Percentiles rank a stretch among this genome's conserved stretches.
Evolutionary conservation across 2,329 filamentous ascomycete species (phyloP).

Genomic region (Aspergillus ruber): DNA sequence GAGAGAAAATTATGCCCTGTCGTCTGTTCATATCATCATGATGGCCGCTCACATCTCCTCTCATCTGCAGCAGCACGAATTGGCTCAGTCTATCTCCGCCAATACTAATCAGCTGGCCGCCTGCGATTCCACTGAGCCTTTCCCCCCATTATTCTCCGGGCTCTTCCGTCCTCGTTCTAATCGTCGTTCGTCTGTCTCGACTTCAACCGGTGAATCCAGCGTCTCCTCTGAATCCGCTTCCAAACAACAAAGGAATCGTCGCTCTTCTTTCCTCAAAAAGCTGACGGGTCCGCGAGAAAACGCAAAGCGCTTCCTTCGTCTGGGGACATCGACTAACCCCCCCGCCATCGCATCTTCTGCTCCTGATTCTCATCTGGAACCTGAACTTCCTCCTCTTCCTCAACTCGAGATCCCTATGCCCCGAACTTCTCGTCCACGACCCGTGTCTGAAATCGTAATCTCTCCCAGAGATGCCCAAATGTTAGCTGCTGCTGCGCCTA

Average conservation of each 20-base stretch:
- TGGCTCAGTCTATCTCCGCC: constrained; percentile 18
- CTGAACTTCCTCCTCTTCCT: constrained; percentile 13
- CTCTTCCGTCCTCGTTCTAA: constrained; percentile 20
- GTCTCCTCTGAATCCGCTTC: constrained; percentile 3
- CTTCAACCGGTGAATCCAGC: constrained; percentile 5
- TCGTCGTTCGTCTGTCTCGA: constrained; percentile 14
- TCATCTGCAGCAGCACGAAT: constrained; percentile 19
- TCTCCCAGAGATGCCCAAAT: constrained; percentile 28
- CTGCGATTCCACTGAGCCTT: constrained; percentile 14
- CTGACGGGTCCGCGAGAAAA: constrained; percentile 42
- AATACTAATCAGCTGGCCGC: constrained; percentile 12
- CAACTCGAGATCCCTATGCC: constrained; percentile 14
- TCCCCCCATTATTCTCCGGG: constrained; percentile 15
- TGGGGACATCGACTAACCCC: constrained; percentile 25
- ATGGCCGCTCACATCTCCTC: constrained; percentile 26
- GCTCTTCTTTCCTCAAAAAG: constrained; percentile 29
- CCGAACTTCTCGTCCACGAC: constrained; percentile 20
- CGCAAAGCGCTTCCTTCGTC: constrained; percentile 42
- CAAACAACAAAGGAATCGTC: constrained; percentile 20
- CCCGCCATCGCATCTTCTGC: constrained; percentile 11
- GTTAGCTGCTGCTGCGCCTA: constrained; percentile 16
- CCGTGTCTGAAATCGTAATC: constrained; percentile 31
- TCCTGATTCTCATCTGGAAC: constrained; percentile 17
- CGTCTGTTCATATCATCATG: constrained; percentile 14
- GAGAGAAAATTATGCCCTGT: constrained; percentile 10